Percentiles rank a stretch among this genome's conserved stretches.
These are phyloP conservation scores for Ceratocystis alfenasii DNA, from an alignment of 2,329 filamentous ascomycete species.

Conservation along the genomic window DNA sequence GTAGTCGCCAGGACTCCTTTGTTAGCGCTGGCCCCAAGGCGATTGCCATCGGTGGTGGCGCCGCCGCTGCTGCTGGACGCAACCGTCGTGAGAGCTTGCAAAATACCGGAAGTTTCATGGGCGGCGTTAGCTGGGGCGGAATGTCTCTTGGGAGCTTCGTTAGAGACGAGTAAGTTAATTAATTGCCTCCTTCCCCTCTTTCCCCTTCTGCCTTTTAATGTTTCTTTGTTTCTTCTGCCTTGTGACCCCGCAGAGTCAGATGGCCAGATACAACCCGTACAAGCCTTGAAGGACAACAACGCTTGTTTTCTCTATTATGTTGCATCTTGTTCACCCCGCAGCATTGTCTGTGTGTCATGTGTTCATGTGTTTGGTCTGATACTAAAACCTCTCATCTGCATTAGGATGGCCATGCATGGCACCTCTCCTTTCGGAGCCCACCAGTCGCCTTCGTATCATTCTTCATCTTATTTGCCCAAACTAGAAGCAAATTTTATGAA, in stretches of 20 bases:
- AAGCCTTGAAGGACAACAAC: not conserved
- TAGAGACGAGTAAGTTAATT: slow-evolving; percentile 74
- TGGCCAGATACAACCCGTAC: not conserved
- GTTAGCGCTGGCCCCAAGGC: slow-evolving; percentile 54
- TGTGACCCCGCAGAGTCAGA: not conserved
- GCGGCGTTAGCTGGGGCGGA: slow-evolving; percentile 93
- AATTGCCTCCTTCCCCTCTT: slow-evolving; percentile 5
- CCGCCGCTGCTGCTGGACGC: slow-evolving; percentile 46
- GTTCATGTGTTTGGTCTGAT: slow-evolving; percentile 1
- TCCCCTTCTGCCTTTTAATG: not conserved
- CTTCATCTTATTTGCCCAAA: slow-evolving; percentile 90
- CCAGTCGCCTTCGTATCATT: slow-evolving; percentile 91
- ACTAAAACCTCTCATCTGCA: slow-evolving; percentile 24
- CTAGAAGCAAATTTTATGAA: slow-evolving; percentile 96
- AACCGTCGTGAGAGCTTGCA: slow-evolving; percentile 47
- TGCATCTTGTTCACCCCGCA: slow-evolving; percentile 2
- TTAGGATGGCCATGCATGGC: slow-evolving; percentile 85
- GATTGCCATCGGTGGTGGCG: slow-evolving; percentile 54
- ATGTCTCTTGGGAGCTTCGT: slow-evolving; percentile 95
- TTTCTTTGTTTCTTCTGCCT: slow-evolving; percentile 12
- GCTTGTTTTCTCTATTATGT: not conserved
- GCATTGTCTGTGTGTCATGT: slow-evolving; percentile 10
- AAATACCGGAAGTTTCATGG: slow-evolving; percentile 50
- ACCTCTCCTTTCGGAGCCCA: slow-evolving; percentile 77
- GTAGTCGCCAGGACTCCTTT: slow-evolving; percentile 52